Evolutionary conservation across 352 stramenopile genomes (phyloP), one percentile per base, ranked within the genome.

Genomic region (Peronospora destructor): DNA sequence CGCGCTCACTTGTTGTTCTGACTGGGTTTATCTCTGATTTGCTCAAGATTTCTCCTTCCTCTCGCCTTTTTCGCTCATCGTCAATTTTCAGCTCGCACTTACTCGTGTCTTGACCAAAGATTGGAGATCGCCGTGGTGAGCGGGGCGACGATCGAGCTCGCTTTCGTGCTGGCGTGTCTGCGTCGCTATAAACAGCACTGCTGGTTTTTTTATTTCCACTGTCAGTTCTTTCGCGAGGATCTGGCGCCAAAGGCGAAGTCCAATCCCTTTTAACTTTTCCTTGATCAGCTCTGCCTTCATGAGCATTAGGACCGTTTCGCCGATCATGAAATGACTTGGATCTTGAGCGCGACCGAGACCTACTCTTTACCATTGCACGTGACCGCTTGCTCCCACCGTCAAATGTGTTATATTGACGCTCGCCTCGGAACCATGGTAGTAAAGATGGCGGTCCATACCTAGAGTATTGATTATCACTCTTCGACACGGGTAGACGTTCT

Each of bases 311-410:
- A 16, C 56, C 49, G 30, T 53, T 28, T 25, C 33, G 44, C 14
- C 52, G 30, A 19, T 9, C 35, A 19, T 48, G 30, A 36, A 48
- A 49, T 13, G 45, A 51, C 25, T 53, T 57, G 8, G 45, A 39
- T 10, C 32, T 45, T 37, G 55, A 59, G 29, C 51, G 45, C 21
- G 56, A 60, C 45, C 36, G 56, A 21, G 19, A 21, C 19, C 19
- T 21, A 26, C 23, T 26, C 23, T 26, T 3, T 26, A 26, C 23
- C 23, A 26, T 26, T 26, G 23, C 23, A 26, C 23, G 23, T 26
- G 23, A 26, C 48, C 36, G 56, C 3, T 62, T 62, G n/a, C 41
- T 57, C 28, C 46, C 55, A 38, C 33, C 61, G 3, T 49, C 28
- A 4, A 33, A 38, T 2, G 50, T 23, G 5, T 46, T 43, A 17